Base-by-base conservation (phyloP, 352 stramenopile species). In the Phytophthora pini region DNA sequence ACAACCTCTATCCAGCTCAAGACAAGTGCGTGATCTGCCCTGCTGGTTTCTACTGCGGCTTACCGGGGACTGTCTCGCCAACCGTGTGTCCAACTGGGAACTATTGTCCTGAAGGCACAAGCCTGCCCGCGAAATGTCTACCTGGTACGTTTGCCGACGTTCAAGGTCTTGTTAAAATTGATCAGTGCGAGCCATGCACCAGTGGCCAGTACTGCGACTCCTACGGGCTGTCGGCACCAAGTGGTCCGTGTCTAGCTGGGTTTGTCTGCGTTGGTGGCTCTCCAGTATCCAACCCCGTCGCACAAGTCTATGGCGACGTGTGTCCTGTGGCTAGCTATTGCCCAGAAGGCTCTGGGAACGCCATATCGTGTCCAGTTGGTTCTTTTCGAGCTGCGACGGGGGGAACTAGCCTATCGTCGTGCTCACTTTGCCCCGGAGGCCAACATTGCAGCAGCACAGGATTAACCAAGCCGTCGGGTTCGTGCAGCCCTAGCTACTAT, bases 121-220 rank as follows among this genome's bases (percentile, higher is more conserved):
- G 64, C 5, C 53, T 89, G 1, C 66, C 87, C 8, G 60, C 90
- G 0, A 86, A 87, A 56, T 97, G 90, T 55, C 61, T 73, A 2
- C 74, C 79, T 7, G 88, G 89, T 2, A 88, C 72, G 8, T 88
- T 85, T 59, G 76, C 78, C 8, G 77, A 82, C 9, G 51, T 77
- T 1, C 70, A 87, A 22, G 83, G 86, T n/a, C 73, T 98, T 0
- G 68, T 87, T 7, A 76, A 78, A 20, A 69, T 84, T 20, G 63
- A 77, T 0, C 85, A 97, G 57, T 98, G 94, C 49, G 77, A 83
- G 22, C 34, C 71, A 17, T 98, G 94, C 70, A 75, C 87, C 9
- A 69, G 80, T 8, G 94, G 94, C 0, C 82, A 72, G 24, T 98
- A 92, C 45, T 98, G 94, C 63, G 92, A 98, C 48, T 88, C 90